Base-by-base conservation (phyloP, 1,139 yeast species). In the Pichia norvegensis region DNA sequence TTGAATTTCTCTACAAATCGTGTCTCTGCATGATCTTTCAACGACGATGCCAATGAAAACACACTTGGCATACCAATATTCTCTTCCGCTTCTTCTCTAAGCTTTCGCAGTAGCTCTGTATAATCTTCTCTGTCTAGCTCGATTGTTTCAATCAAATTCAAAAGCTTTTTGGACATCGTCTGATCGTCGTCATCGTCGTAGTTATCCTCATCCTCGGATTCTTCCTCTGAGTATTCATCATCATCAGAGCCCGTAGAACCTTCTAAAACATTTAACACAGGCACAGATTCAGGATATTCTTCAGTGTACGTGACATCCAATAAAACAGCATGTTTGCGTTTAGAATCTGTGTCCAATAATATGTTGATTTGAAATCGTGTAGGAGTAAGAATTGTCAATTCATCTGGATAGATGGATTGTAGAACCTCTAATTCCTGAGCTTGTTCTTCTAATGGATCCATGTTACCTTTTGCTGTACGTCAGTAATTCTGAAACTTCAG, bases 371-470 rank as follows among this genome's bases (percentile, higher is more conserved):
- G 63, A 55, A 75, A 80, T 38, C 70, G 68, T 0, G 69, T 66
- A 9, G 69, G 71, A 10, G 74, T 65, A 27, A 70, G 54, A 42
- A 69, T 56, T 16, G 62, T 67, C 38, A 92, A 66, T 62, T 92
- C 97, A 62, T 88, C 97, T 3, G 97, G 97, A 61, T 90, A 92
- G 49, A 92, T 92, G 22, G 95, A 82, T 63, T 85, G 82, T 50
- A 92, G 73, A 36, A 88, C 87, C 63, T 85, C 95, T 40, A 86
- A 65, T 61, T 86, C 95, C 64, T 85, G 92, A 35, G 60, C 61
- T 59, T 85, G 95, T 62, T 85, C 95, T 63, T 83, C 94, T 43
- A 64, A 59, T 48, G 79, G 74, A 55, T 82, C 87, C 95, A 85
- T 85, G 44, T 14, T 20, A 7, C 21, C n/a, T n/a, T n/a, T n/a